phyloP scores from a whole-genome alignment of 257 asterid species.

The Jasminum sambac region DNA sequence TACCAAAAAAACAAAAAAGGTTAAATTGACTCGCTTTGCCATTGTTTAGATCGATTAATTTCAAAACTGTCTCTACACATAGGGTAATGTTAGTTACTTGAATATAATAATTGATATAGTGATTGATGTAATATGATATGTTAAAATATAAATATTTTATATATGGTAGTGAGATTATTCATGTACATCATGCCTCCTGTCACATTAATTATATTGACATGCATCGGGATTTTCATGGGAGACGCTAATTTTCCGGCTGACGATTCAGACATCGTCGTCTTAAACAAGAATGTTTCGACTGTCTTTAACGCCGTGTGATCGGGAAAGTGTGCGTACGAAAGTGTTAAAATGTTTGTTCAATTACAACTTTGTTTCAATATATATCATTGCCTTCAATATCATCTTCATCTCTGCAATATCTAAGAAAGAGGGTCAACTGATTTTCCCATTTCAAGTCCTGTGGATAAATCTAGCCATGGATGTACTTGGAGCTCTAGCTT shows the following conservation, averaged over 20 bases:
- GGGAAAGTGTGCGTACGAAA: conserved; percentile 34
- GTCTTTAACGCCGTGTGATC: conserved; percentile 26
- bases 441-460: conserved; percentile 33
- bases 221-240: conserved; percentile 37
- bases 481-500: conserved; percentile 35
- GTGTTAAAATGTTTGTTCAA: conserved; percentile 29
- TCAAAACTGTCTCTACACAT: too few species aligned
- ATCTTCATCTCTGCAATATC: conserved; percentile 28
- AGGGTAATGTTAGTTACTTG: too few species aligned
- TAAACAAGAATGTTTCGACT: conserved; percentile 15
- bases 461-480: conserved; percentile 43
- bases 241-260: conserved; percentile 12
- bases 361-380: conserved; percentile 35
- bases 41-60: too few species aligned
- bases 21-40: too few species aligned
- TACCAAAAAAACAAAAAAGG: too few species aligned
- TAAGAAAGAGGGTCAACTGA: conserved; percentile 12
- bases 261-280: conserved; percentile 26
- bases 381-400: conserved; percentile 34
- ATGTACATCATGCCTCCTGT: too few species aligned
- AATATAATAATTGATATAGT: too few species aligned
- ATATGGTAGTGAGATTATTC: too few species aligned
- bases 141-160: too few species aligned
- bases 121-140: too few species aligned
- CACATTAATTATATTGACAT: too few species aligned